phyloP scores from a whole-genome alignment of 345 rosid species.

The Citrus inodora region DNA sequence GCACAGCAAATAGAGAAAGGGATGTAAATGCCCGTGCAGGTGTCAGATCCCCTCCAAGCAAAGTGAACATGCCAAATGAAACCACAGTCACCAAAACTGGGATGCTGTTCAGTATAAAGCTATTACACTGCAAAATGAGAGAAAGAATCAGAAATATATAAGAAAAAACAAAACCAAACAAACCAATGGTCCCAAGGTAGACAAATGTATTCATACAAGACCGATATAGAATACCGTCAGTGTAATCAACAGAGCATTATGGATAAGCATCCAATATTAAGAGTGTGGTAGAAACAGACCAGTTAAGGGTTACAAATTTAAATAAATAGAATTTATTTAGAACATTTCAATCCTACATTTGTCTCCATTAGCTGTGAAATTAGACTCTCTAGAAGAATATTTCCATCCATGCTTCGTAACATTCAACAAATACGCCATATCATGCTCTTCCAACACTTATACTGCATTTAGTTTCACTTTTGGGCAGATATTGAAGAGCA shows the following conservation, averaged over 20 bases:
- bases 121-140: conserved; percentile 61
- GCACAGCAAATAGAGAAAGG: conserved; percentile 90
- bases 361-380: not conserved
- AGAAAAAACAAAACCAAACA: not conserved
- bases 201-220: not conserved
- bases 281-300: not conserved
- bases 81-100: conserved; percentile 91
- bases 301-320: not conserved
- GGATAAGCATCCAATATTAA: not conserved
- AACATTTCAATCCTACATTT: not conserved
- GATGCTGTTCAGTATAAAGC: conserved; percentile 80
- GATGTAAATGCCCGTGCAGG: conserved; percentile 98
- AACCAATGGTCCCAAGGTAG: conserved; percentile 6
- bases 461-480: not conserved
- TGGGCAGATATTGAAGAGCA: not conserved
- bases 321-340: not conserved
- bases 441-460: not conserved
- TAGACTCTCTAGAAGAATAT: not conserved
- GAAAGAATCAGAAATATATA: conserved; percentile 26
- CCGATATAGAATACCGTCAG: not conserved
- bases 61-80: conserved; percentile 90
- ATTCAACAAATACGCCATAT: not conserved
- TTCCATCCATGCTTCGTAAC: not conserved
- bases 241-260: not conserved
- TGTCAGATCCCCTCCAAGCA: conserved; percentile 97